A percentile compares a stretch with the other conserved stretches of the same genome.
These are phyloP conservation scores for Leishmania guyanensis DNA, from an alignment of 208 protist species.

Conservation along the genomic window DNA sequence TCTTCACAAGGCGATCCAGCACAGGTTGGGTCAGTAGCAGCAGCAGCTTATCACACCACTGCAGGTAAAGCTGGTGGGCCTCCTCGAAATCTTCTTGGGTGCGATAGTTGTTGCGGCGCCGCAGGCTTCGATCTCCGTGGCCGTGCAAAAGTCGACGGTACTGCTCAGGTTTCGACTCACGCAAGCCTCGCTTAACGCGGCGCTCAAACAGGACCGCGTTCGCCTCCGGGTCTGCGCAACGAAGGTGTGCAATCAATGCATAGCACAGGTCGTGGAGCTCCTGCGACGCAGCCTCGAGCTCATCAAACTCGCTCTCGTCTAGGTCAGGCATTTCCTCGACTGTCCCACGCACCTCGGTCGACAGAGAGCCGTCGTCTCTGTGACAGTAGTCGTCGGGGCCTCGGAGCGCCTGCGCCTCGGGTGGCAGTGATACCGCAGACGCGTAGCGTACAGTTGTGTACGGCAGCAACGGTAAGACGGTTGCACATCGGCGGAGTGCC, in stretches of 20 bases:
- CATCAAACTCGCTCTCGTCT: constrained; percentile 78
- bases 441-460: not conserved
- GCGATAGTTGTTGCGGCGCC: constrained; percentile 64
- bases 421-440: not conserved
- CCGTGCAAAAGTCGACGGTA: constrained; percentile 74
- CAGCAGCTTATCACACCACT: constrained; percentile 83
- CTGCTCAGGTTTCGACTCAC: constrained; percentile 79
- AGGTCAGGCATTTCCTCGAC: constrained; percentile 28
- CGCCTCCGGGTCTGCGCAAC: constrained; percentile 62
- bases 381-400: not conserved
- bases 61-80: constrained; percentile 68
- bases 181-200: constrained; percentile 62
- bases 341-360: not conserved
- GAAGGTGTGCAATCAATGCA: constrained; percentile 80
- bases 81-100: constrained; percentile 58
- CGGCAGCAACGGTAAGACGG: not conserved
- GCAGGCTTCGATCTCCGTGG: constrained; percentile 44
- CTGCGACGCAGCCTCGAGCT: constrained; percentile 89
- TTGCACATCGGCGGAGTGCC: not conserved
- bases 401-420: not conserved
- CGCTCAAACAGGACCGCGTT: constrained; percentile 68
- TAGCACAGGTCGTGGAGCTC: constrained; percentile 90
- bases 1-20: constrained; percentile 77
- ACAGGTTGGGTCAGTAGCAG: constrained; percentile 75
- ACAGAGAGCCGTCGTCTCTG: not conserved